Evolutionary conservation across 164 flowering plant genomes (phyloP), one percentile per base, ranked within the genome.

Genomic region (Taxillus chinensis): DNA sequence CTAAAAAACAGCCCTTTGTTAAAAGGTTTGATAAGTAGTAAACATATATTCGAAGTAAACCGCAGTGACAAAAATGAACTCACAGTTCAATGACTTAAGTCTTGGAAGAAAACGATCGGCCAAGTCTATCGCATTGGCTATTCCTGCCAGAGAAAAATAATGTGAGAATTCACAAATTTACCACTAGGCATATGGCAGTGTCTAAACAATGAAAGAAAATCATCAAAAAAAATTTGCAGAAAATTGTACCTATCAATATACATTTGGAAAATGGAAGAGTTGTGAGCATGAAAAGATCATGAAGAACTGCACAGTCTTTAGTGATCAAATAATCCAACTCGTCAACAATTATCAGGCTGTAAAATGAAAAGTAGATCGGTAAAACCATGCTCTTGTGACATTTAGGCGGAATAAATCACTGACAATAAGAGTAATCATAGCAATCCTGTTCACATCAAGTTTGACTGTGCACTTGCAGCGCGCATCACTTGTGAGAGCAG

Each of bases 221-320:
- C 42, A 39, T 8, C 8, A 38, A 57, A 7, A 57, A 7, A 39
- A 1, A 37, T 41, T 48, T 38, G 54, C 43, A 16, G 51, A 27
- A 55, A 37, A 17, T 45, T 58, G 14, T 81, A 95, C 99, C 97
- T 75, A 95, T 79, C 63, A 95, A 66, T 67, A 95, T 83, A 64
- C 84, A 87, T 74, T 76, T 85, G 60, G 99, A 91, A 70, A 73
- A 85, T 55, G 93, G 92, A 11, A 80, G 65, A 43, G 85, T 84
- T 64, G 99, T 91, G 8, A 95, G 93, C 97, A 87, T 89, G 77
- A 89, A 95, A 59, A 95, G 91, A 74, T 89, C 97, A 74, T 95
- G 93, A 71, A 95, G 96, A 73, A 91, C 92, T 14, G 85, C 78
- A 11, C 86, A 71, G 66, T 89, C 99, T 73, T 63, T 89, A 5